Conservation (phyloP, 1,284 basidiomycete species). For the Ceratobasidium sp. region DNA sequence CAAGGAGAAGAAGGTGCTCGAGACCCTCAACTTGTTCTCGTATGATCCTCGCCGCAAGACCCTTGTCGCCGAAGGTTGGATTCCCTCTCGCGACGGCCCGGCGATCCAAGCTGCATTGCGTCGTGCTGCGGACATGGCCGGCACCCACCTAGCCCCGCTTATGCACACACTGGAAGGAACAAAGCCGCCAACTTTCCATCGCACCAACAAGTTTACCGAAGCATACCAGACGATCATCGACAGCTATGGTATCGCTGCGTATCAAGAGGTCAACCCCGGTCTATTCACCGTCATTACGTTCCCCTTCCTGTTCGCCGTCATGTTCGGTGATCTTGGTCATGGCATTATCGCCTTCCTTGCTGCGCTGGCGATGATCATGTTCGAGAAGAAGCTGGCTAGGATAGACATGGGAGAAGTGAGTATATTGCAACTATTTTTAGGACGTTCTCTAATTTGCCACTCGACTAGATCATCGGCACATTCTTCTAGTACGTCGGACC, state of each 20-base stretch:
- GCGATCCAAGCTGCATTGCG: slow-evolving; percentile 87
- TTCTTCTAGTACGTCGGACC: slow-evolving; percentile 84
- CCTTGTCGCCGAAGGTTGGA: slow-evolving; percentile 97
- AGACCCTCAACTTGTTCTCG: slow-evolving; percentile 93
- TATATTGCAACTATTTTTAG: slow-evolving; percentile 30
- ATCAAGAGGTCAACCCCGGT: slow-evolving; percentile 98
- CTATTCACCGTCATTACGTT: slow-evolving; percentile 93
- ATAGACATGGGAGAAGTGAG: slow-evolving; percentile 78
- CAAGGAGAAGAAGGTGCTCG: slow-evolving; percentile 96
- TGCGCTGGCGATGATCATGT: slow-evolving; percentile 83
- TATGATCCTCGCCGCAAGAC: slow-evolving; percentile 95
- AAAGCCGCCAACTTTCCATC: slow-evolving; percentile 94
- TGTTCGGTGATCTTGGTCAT: slow-evolving; percentile 99
- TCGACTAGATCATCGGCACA: slow-evolving; percentile 74
- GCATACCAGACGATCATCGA: slow-evolving; percentile 99
- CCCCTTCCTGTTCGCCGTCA: slow-evolving; percentile 98
- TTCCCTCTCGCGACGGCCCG: slow-evolving; percentile 88
- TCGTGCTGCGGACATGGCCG: slow-evolving; percentile 94
- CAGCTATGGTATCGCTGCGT: slow-evolving; percentile 92
- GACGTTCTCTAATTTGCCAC: background rate
- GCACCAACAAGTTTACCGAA: slow-evolving; percentile 96
- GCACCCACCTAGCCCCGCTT: slow-evolving; percentile 90
- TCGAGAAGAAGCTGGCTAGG: slow-evolving; percentile 82
- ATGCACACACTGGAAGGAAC: slow-evolving; percentile 88
- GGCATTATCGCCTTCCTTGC: slow-evolving; percentile 82